Conservation (phyloP, 805 yeast species). For the Starmerella potacharoeniae region DNA sequence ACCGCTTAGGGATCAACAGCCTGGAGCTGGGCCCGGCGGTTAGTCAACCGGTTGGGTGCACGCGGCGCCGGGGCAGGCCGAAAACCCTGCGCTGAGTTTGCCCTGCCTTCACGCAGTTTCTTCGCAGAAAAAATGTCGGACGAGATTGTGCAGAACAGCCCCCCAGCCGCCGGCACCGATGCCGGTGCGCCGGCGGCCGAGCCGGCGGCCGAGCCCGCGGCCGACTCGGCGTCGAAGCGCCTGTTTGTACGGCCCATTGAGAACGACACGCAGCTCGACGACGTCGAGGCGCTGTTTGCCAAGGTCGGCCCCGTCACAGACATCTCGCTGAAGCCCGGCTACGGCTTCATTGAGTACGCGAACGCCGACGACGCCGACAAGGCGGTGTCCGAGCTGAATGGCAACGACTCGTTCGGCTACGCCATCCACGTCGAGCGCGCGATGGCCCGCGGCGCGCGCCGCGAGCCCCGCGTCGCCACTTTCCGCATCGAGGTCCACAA, state of each 20-base stretch:
- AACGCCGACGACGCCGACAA: constrained; percentile 46
- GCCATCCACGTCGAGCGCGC: constrained; percentile 28
- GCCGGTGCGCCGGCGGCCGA: not conserved
- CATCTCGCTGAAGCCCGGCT: constrained; percentile 45
- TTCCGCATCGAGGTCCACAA: constrained; percentile 22
- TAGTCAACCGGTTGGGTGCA: not conserved
- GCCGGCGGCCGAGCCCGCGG: not conserved
- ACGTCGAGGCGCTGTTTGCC: constrained; percentile 39
- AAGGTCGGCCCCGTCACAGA: constrained; percentile 44
- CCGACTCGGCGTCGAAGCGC: constrained; percentile 14
- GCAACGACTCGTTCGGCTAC: constrained; percentile 29
- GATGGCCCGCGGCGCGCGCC: constrained; percentile 25
- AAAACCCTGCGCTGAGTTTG: not conserved
- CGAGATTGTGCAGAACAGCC: not conserved
- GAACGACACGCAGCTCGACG: constrained; percentile 25
- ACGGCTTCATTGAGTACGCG: constrained; percentile 59
- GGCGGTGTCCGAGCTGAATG: constrained; percentile 47
- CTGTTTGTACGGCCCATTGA: constrained; percentile 24
- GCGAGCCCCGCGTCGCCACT: constrained; percentile 19
- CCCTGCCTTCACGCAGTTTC: not conserved
- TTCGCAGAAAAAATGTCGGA: constrained; percentile 2
- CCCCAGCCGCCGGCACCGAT: not conserved
- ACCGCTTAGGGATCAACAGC: too few species aligned
- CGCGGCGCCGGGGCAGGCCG: not conserved
- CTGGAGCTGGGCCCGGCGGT: not conserved